A percentile compares a stretch with the other conserved stretches of the same genome.
phyloP scores from a whole-genome alignment of 2,329 filamentous ascomycete species.

The Berkeleyomyces rouxiae region DNA sequence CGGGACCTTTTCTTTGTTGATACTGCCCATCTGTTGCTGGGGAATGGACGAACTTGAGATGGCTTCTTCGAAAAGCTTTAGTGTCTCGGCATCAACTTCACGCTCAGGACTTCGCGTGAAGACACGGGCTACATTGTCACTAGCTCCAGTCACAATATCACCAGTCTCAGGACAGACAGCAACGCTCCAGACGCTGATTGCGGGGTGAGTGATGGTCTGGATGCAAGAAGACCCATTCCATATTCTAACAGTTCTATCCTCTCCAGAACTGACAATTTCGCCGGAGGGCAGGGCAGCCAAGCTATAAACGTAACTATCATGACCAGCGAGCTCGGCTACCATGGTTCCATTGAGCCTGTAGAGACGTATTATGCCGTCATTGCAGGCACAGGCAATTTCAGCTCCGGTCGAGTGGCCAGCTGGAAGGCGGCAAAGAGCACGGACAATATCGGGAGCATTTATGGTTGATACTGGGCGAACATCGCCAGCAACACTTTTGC shows the following conservation, averaged over 20 bases:
- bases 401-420: slow-evolving; percentile 61
- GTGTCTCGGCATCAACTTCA: slow-evolving; percentile 48
- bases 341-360: slow-evolving; percentile 71
- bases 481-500: slow-evolving; percentile 39
- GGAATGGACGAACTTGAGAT: slow-evolving; percentile 75
- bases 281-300: slow-evolving; percentile 62
- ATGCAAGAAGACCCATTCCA: slow-evolving; percentile 74
- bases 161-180: slow-evolving; percentile 68
- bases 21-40: slow-evolving; percentile 61
- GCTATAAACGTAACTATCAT: slow-evolving; percentile 91
- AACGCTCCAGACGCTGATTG: slow-evolving; percentile 90
- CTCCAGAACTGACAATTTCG: slow-evolving; percentile 77
- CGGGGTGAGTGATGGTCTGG: slow-evolving; percentile 92
- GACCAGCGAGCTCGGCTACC: slow-evolving; percentile 64
- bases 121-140: slow-evolving; percentile 69
- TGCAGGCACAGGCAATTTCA: slow-evolving; percentile 87
- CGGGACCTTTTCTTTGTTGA: slow-evolving; percentile 85
- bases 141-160: slow-evolving; percentile 86
- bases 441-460: slow-evolving; percentile 63
- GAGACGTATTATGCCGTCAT: slow-evolving; percentile 74
- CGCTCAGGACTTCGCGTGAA: slow-evolving; percentile 61
- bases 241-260: slow-evolving; percentile 82
- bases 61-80: slow-evolving; percentile 63
- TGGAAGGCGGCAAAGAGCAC: slow-evolving; percentile 74
- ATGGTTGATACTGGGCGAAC: slow-evolving; percentile 37